Percentiles rank a stretch among this genome's conserved stretches.
Conservation (phyloP, 768 basidiomycete genomes). For the Psilocybe cubensis region DNA sequence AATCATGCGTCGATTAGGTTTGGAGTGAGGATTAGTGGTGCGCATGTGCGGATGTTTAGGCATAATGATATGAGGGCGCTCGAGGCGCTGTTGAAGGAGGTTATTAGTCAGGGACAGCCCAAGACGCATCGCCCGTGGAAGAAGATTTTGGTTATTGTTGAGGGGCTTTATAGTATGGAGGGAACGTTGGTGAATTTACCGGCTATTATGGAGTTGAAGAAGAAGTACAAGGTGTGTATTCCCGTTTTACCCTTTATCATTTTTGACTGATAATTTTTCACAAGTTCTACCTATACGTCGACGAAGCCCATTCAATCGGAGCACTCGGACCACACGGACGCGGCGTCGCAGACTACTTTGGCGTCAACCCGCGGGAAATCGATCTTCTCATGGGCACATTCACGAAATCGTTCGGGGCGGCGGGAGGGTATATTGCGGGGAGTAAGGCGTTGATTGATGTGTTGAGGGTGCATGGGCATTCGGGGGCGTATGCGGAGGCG, state of each 20-base stretch:
- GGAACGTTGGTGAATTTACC: constrained; percentile 93
- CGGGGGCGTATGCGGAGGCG: constrained; percentile 85
- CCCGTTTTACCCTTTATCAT: too few species aligned
- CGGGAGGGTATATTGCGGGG: constrained; percentile 94
- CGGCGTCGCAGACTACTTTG: constrained; percentile 95
- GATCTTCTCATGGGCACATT: constrained; percentile 99
- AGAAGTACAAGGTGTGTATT: constrained; percentile 91
- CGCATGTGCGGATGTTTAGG: constrained; percentile 91
- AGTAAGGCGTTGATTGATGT: constrained; percentile 79
- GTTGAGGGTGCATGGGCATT: constrained; percentile 80
- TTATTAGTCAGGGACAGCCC: constrained; percentile 96
- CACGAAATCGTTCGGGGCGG: constrained; percentile 92
- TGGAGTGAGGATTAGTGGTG: constrained; percentile 88
- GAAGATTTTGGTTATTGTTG: constrained; percentile 93
- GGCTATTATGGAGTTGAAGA: constrained; percentile 80
- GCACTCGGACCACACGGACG: constrained; percentile 94
- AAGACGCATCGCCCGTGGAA: constrained; percentile 99
- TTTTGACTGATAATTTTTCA: too few species aligned
- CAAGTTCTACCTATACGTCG: constrained; percentile 94
- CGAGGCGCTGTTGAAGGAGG: constrained; percentile 82
- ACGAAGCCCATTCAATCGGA: constrained; percentile 98
- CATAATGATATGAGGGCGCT: constrained; percentile 92
- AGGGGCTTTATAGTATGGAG: constrained; percentile 98
- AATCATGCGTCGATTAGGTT: constrained; percentile 97
- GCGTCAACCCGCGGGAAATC: constrained; percentile 74